Percentiles rank a stretch among this genome's conserved stretches.
Evolutionary conservation across 495 filamentous ascomycete genomes (phyloP).

Genomic region (Daldinia concentrica): DNA sequence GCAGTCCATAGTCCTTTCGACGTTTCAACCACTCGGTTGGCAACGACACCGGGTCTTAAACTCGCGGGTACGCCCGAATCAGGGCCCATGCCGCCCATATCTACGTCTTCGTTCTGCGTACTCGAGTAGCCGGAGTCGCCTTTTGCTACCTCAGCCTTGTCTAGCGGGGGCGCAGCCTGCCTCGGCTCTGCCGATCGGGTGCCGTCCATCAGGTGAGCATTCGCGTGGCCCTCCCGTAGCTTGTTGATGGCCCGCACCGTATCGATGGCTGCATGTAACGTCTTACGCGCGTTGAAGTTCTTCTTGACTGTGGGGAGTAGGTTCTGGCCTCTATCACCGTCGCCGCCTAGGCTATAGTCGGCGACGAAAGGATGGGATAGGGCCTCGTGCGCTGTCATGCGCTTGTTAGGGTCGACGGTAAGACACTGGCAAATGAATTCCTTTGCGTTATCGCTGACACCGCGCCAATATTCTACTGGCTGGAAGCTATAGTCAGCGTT

Average conservation of each 20-base stretch:
- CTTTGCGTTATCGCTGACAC: conserved; percentile 83
- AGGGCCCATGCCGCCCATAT: conserved; percentile 50
- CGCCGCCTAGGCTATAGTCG: conserved; percentile 57
- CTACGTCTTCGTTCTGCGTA: conserved; percentile 48
- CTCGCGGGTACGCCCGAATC: conserved; percentile 41
- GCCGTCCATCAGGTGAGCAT: conserved; percentile 75
- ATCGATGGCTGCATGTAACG: conserved; percentile 95
- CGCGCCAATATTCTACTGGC: conserved; percentile 96
- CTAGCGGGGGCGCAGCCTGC: conserved; percentile 31
- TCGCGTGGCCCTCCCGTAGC: conserved; percentile 77
- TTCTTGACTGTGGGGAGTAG: conserved; percentile 94
- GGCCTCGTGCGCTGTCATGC: conserved; percentile 95
- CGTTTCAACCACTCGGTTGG: conserved; percentile 48
- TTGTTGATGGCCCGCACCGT: conserved; percentile 99
- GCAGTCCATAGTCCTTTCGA: conserved; percentile 52
- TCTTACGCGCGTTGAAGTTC: conserved; percentile 97
- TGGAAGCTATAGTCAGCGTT: conserved; percentile 96
- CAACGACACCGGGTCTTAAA: conserved; percentile 46
- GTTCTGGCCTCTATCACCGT: conserved; percentile 63
- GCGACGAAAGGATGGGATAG: conserved; percentile 89
- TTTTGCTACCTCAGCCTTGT: conserved; percentile 47
- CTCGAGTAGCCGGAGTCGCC: conserved; percentile 56
- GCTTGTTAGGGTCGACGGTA: conserved; percentile 83
- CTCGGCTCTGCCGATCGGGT: conserved; percentile 50
- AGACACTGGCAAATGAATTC: conserved; percentile 87